These are phyloP conservation scores for Candida taoyuanica DNA, from an alignment of 805 yeast species.

Conservation along the genomic window DNA sequence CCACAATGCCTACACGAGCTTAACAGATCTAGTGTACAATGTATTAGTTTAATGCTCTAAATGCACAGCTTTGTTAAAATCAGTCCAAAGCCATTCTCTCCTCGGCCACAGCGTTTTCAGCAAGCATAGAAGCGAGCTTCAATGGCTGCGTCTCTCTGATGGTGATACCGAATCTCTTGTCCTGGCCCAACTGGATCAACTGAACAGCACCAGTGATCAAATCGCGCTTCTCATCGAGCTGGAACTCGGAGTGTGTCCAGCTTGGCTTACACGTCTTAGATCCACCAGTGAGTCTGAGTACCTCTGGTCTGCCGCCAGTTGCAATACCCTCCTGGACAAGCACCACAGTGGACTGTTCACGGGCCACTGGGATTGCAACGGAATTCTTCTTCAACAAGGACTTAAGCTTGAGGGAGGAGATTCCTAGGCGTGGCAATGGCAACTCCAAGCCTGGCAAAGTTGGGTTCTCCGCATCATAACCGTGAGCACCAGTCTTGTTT, in stretches of 20 bases:
- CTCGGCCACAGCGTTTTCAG: slow-evolving; percentile 1
- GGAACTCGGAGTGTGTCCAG: slow-evolving; percentile 81
- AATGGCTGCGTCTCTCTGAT: slow-evolving; percentile 61
- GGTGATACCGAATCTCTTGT: slow-evolving; percentile 63
- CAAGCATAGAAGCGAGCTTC: slow-evolving; percentile 29
- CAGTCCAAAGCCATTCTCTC: slow-evolving; percentile 19
- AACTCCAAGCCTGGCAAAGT: slow-evolving; percentile 68
- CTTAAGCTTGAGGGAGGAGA: slow-evolving; percentile 64
- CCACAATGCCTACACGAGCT: too few relatives aligned
- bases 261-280: slow-evolving; percentile 61
- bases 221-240: slow-evolving; percentile 45
- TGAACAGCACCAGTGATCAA: slow-evolving; percentile 44
- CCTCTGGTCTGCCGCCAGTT: slow-evolving; percentile 43
- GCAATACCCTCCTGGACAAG: slow-evolving; percentile 43
- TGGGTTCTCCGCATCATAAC: slow-evolving; percentile 63
- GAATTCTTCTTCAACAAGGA: slow-evolving; percentile 52
- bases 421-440: slow-evolving; percentile 70
- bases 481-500: slow-evolving; percentile 63
- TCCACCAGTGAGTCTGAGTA: slow-evolving; percentile 82
- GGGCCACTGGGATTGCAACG: slow-evolving; percentile 55
- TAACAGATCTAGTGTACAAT: not conserved
- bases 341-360: slow-evolving; percentile 75
- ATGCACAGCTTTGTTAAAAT: not conserved
- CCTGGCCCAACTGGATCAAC: slow-evolving; percentile 57
- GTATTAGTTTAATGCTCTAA: not conserved